These are phyloP conservation scores for Mayamaea pseudoterrestris DNA, from an alignment of 108 stramenopile species.

Conservation along the genomic window DNA sequence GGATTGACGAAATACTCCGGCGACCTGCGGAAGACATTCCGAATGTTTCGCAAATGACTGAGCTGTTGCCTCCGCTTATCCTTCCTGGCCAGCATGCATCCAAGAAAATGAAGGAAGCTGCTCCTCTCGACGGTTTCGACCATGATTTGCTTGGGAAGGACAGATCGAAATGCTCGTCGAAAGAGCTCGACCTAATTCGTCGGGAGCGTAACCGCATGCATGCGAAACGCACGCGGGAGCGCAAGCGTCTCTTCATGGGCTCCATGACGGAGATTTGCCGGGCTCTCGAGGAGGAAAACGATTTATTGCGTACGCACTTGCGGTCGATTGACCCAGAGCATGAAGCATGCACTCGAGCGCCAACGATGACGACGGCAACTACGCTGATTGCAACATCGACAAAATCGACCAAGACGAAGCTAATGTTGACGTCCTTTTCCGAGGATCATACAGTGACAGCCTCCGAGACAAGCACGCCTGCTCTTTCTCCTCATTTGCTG, in stretches of 20 bases:
- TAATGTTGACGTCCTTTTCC: conserved; percentile 43
- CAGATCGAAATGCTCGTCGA: conserved; percentile 61
- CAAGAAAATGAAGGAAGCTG: conserved; percentile 27
- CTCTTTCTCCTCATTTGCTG: not conserved
- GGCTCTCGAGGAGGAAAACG: conserved; percentile 58
- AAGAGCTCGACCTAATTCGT: conserved; percentile 75
- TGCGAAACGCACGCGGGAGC: conserved; percentile 76
- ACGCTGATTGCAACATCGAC: conserved; percentile 5
- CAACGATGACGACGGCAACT: conserved; percentile 1
- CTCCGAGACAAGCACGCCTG: not conserved
- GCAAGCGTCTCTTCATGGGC: conserved; percentile 76
- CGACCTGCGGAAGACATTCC: conserved; percentile 58
- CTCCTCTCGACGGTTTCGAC: conserved; percentile 58
- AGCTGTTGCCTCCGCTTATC: conserved; percentile 54
- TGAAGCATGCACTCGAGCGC: conserved; percentile 10
- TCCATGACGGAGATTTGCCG: conserved; percentile 75
- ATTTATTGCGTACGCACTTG: conserved; percentile 37
- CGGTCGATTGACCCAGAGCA: conserved; percentile 9
- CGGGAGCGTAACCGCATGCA: conserved; percentile 88
- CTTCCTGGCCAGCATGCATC: conserved; percentile 59
- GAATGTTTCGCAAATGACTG: conserved; percentile 61
- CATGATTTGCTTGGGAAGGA: conserved; percentile 71
- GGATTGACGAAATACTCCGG: conserved; percentile 41
- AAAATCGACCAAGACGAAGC: conserved; percentile 13
- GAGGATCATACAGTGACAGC: conserved; percentile 11